Base-by-base conservation (phyloP, 768 basidiomycete species). In the Fomitopsis pulvina region DNA sequence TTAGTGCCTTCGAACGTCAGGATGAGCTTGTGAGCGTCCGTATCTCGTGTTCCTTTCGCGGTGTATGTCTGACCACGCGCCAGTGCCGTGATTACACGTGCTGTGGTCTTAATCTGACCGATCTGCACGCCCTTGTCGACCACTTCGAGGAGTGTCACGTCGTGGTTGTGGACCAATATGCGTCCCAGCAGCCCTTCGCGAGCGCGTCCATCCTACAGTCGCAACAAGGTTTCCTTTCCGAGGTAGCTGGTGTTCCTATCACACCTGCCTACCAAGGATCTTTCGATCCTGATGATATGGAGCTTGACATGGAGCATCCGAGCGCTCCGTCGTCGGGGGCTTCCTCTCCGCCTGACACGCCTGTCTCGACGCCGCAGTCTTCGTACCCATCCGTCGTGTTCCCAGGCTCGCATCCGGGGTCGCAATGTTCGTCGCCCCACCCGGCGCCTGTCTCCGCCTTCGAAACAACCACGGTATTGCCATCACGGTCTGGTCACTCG, bases 81-180 rank as follows among this genome's bases (percentile, higher is more conserved):
- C 50, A 86, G 81, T 91, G 88, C 66, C 83, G 85, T 55, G 85
- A 95, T 64, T 96, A 92, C 70, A 82, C 83, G 1, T 96, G 93
- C 68, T 96, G 92, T 62, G 92, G 91, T 9, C 69, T 87, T 45
- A 77, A 83, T 55, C 76, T 91, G 16, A 73, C 76, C 27, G 86
- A 89, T 59, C 75, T 89, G 0, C 86, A 89, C 53, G 85, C 89
- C 2, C 81, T 95, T 10, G 77, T 95, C 2, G 90, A 94, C 66
- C 92, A 95, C 62, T 93, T 94, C 56, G 92, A 95, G 61, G 86
- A 92, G 52, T 81, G 83, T 41, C 92, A 95, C 63, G 87, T 94
- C 63, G 77, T 88, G 61, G 81, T 91, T 51, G 63, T 85, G 38
- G 72, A 77, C 54, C 68, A 72, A n/a, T 68, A 64, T 28, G 64